Conservation (phyloP, 106 monocot species). For the Cymbidium sinense region DNA sequence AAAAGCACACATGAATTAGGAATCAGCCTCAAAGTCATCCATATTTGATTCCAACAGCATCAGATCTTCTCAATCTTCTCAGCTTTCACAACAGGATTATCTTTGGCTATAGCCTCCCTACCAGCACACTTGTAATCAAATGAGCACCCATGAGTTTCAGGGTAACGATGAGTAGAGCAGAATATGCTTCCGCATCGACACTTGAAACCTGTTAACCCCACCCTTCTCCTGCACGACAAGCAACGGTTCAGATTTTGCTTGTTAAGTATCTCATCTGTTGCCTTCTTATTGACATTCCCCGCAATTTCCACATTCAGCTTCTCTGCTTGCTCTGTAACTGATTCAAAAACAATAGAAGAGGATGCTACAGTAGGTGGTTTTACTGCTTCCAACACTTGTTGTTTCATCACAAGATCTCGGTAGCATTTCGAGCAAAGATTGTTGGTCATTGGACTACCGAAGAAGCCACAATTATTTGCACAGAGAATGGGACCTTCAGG, state of each 20-base stretch:
- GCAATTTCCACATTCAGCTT: neutral
- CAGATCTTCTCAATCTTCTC: slow-evolving; percentile 19
- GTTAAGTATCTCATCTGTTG: slow-evolving; percentile 3
- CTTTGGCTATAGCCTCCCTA: slow-evolving; percentile 11
- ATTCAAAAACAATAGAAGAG: neutral
- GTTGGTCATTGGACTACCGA: slow-evolving; percentile 27
- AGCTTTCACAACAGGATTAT: slow-evolving; percentile 14
- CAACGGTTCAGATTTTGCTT: slow-evolving; percentile 25
- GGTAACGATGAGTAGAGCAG: slow-evolving; percentile 35
- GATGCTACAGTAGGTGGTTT: slow-evolving; percentile 16
- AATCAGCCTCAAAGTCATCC: neutral
- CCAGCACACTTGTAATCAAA: slow-evolving; percentile 34
- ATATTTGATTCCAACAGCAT: neutral
- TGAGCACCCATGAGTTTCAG: slow-evolving; percentile 24
- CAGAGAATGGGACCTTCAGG: slow-evolving; percentile 15
- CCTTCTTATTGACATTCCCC: neutral
- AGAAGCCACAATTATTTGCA: slow-evolving; percentile 44
- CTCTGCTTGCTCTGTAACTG: neutral
- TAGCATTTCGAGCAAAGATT: slow-evolving; percentile 51
- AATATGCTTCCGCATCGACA: slow-evolving; percentile 40
- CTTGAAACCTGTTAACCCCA: slow-evolving; percentile 39
- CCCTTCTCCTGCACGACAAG: slow-evolving; percentile 25
- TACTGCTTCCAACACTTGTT: neutral
- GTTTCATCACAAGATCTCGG: slow-evolving; percentile 16
- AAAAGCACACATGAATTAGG: neutral